Conservation (phyloP, 352 stramenopile genomes). For the Globisporangium parvum region DNA sequence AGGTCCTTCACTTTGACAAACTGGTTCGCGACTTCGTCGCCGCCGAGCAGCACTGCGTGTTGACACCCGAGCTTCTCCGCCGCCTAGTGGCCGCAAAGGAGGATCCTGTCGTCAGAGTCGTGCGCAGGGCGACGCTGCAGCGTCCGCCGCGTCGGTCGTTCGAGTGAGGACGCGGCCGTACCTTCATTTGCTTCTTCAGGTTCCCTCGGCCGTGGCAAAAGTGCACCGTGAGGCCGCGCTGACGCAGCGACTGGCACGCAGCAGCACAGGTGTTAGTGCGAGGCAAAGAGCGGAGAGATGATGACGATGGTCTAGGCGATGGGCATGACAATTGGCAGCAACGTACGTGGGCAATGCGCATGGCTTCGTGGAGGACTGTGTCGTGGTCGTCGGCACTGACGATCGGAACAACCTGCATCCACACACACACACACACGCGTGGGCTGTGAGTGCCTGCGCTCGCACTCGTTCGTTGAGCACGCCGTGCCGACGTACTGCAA, state of each 20-base stretch:
- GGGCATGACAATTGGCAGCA: too few relatives aligned
- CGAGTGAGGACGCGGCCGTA: conserved; percentile 10
- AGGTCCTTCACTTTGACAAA: conserved; percentile 80
- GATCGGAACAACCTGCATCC: conserved; percentile 69
- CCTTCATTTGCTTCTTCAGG: conserved; percentile 89
- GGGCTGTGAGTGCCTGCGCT: too few relatives aligned
- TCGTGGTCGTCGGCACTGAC: conserved; percentile 34
- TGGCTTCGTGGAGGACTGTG: conserved; percentile 47
- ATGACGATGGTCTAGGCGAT: too few relatives aligned
- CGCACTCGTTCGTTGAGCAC: too few relatives aligned
- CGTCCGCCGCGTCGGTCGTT: too few relatives aligned
- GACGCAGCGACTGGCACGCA: conserved; percentile 37
- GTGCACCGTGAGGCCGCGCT: conserved; percentile 61
- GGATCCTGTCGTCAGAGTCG: too few relatives aligned
- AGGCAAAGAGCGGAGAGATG: too few relatives aligned
- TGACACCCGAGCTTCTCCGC: conserved; percentile 63
- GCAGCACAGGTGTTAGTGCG: neutral
- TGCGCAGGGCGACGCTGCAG: too few relatives aligned
- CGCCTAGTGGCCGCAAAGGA: too few relatives aligned
- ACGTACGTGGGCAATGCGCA: conserved; percentile 53
- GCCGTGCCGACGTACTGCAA: conserved; percentile 54
- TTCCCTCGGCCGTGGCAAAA: conserved; percentile 73
- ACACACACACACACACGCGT: too few relatives aligned
- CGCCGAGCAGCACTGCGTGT: conserved; percentile 70
- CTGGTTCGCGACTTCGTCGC: conserved; percentile 54